Evolutionary conservation across 352 stramenopile species (phyloP).

Genomic region (Pythium rhizo-oryzae): DNA sequence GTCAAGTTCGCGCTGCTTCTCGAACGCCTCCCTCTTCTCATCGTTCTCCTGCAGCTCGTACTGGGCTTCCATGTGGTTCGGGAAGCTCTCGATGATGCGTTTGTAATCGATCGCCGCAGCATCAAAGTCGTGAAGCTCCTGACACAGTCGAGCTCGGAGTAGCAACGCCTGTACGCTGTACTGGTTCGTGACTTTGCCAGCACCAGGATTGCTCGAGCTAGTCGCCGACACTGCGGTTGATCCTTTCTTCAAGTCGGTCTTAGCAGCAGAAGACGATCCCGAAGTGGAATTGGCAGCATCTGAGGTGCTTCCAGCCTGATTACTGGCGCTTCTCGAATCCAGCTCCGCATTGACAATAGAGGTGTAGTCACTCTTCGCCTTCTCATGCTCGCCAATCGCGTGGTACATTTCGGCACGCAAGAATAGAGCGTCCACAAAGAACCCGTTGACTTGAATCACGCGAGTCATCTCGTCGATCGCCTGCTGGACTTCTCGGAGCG

Average conservation of each 20-base stretch:
- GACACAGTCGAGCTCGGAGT: conserved; percentile 49
- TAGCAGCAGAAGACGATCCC: neutral
- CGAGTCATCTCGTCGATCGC: conserved; percentile 60
- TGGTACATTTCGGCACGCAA: conserved; percentile 61
- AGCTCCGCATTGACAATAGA: conserved; percentile 75
- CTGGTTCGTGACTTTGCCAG: conserved; percentile 52
- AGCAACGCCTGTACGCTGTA: conserved; percentile 56
- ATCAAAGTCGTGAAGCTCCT: conserved; percentile 58
- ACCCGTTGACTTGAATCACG: conserved; percentile 61
- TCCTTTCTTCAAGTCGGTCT: neutral
- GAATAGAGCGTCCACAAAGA: conserved; percentile 78
- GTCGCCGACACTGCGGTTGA: neutral
- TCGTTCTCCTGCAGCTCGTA: conserved; percentile 64
- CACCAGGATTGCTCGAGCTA: neutral
- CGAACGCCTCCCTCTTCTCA: conserved; percentile 41
- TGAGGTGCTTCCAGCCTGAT: neutral
- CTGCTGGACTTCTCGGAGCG: conserved; percentile 38
- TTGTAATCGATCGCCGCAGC: conserved; percentile 63
- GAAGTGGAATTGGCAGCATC: neutral
- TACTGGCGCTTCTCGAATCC: conserved; percentile 31
- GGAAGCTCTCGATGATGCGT: conserved; percentile 54
- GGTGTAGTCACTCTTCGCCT: conserved; percentile 64
- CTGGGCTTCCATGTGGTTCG: conserved; percentile 81
- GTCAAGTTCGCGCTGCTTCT: conserved; percentile 48
- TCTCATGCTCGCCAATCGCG: conserved; percentile 34